Evolutionary conservation across 495 filamentous ascomycete genomes (phyloP).

Genomic region (Penicillium verhagenii): DNA sequence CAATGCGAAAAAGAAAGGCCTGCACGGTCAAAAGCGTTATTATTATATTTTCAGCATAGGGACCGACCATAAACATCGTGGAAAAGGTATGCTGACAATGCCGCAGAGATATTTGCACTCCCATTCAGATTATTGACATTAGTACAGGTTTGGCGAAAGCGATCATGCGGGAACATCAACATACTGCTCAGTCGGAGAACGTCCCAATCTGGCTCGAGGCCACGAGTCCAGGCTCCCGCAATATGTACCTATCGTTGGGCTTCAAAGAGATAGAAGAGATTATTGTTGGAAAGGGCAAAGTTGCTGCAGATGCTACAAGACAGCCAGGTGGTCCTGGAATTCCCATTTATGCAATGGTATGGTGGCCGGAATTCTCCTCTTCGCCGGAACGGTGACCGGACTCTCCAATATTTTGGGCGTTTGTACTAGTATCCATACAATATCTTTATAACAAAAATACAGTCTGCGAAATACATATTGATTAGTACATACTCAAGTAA

Average conservation of each 20-base stretch:
- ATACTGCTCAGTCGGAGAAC: constrained; percentile 17
- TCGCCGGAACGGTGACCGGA: too few relatives aligned
- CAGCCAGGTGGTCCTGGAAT: constrained; percentile 24
- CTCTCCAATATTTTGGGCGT: too few relatives aligned
- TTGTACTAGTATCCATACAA: too few relatives aligned
- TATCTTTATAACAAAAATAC: too few relatives aligned
- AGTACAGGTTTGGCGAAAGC: constrained; percentile 26
- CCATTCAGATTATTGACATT: background rate
- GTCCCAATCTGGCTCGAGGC: constrained; percentile 33
- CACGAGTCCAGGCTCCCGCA: constrained; percentile 19
- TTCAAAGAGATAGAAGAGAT: constrained; percentile 28
- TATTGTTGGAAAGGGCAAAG: constrained; percentile 25
- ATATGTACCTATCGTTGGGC: constrained; percentile 27
- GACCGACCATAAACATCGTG: constrained; percentile 26
- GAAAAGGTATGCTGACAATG: constrained; percentile 18
- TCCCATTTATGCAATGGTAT: constrained; percentile 32
- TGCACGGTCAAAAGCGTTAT: constrained; percentile 21
- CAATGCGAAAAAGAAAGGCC: constrained; percentile 24
- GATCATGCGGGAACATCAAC: constrained; percentile 23
- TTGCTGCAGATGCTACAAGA: constrained; percentile 20
- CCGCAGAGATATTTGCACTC: background rate
- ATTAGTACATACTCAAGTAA: too few relatives aligned
- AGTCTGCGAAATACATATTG: too few relatives aligned
- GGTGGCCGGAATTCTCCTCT: constrained; percentile 34
- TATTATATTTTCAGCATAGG: constrained; percentile 33